Evolutionary conservation across 78 protist genomes (phyloP).

Genomic region (Protostelium mycophagum): DNA sequence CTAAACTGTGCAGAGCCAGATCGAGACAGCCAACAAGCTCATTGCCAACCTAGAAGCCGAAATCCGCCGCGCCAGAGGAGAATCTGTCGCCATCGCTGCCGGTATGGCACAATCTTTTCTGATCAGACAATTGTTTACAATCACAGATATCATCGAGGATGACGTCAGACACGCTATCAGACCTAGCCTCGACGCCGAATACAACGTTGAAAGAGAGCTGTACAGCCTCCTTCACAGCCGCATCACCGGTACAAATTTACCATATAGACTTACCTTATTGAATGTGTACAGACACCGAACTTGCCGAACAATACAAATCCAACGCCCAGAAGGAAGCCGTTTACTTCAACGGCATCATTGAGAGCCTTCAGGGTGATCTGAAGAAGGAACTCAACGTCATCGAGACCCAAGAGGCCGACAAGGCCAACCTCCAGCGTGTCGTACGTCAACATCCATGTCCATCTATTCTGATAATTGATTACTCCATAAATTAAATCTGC

Average conservation of each 20-base stretch:
- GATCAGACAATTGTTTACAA: background rate
- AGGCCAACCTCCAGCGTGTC: background rate
- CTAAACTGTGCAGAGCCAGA: background rate
- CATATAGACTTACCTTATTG: background rate
- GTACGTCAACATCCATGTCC: background rate
- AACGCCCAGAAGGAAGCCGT: background rate
- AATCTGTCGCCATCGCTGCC: background rate
- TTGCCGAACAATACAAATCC: background rate
- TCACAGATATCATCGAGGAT: background rate
- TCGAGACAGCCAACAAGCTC: background rate
- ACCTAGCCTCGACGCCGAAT: background rate
- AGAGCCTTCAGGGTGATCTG: background rate
- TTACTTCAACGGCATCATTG: background rate
- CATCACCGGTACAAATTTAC: background rate
- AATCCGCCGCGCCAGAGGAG: background rate
- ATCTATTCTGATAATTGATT: no score
- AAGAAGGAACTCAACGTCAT: background rate
- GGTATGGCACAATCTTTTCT: background rate
- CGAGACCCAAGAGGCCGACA: background rate
- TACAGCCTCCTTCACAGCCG: background rate
- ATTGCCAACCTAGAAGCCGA: background rate
- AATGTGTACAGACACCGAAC: background rate
- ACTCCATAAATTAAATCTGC: background rate
- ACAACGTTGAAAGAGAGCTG: background rate
- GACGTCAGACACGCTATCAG: background rate